Evolutionary conservation across 1,284 basidiomycete genomes (phyloP), one percentile per base, ranked within the genome.

Genomic region (Fomitopsis pinicola): DNA sequence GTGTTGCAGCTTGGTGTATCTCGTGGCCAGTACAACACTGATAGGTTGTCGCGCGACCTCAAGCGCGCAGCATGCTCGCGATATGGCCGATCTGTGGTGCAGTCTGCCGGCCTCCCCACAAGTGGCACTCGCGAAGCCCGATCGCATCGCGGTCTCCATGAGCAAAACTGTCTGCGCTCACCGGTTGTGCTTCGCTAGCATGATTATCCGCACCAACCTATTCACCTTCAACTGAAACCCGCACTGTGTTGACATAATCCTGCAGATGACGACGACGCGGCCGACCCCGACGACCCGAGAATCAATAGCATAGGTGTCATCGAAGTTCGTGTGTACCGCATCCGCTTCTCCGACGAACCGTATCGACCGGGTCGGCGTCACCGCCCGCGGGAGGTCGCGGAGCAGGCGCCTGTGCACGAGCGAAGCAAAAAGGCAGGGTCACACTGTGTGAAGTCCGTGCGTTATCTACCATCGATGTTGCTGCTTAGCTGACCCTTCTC

Each of bases 391-490:
- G 48, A 33, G 12, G 28, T 33, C 28, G 48, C 59, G 62, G 54
- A 57, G 46, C 30, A 59, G 63, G 2, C 65, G 59, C 15, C 62
- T 9, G 61, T 70, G 15, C 65, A 70, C 36, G 69, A 70, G 55
- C 64, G 66, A 8, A 67, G 64, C 55, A 70, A 70, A 66, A 70
- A 70, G 54, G 67, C 62, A 2, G 67, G 67, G 17, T 44, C 63
- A 8, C 67, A 68, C 52, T 64, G 64, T 40, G 63, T 68, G 6
- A 56, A 60, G 67, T 68, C 48, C 33, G 67, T 64, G 2, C 45
- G 28, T 4, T 6, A 17, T 26, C 48, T 36, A 15, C n/a, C 35
- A 10, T 35, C 3, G 38, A 15, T 15, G 50, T n/a, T 10, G 1
- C 40, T n/a, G 4, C 22, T 12, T 14, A n/a, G 8, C 36, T 33